Base-by-base conservation (phyloP, 495 filamentous ascomycete genomes). In the Hypomontagnella monticulosa region DNA sequence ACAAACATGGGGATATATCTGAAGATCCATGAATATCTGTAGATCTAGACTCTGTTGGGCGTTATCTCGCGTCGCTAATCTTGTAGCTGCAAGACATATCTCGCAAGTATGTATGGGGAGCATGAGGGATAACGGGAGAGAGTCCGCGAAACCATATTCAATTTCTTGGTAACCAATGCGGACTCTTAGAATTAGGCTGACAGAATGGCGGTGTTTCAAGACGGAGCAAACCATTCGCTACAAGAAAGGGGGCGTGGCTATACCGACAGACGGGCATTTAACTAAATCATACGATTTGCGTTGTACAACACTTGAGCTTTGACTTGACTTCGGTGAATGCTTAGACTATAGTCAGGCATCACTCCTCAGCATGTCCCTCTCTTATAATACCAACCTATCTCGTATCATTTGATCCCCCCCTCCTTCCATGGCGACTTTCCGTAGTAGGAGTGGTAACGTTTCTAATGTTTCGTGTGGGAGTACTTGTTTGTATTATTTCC, bases 311-410 rank as follows among this genome's bases (percentile, higher is more conserved):
- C 23, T 27, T 27, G 23, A 27, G 30, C 54, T 27, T 57, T 51
- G 42, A 55, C 49, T 30, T 43, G 3, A 30, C 59, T 60, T 65
- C 66, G 66, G 66, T 69, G 54, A 56, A 56, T 38, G 54, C 41
- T 63, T 32, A 56, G 44, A 58, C 42, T 33, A 9, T 42, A 11
- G 33, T 27, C 44, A 23, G 2, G 2, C 23, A 27, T n/a, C n/a
- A 27, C 23, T 27, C 23, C 3, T n/a, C n/a, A 6, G 6, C 6
- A 6, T 27, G 23, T 27, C 23, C 6, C 6, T 27, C 23, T 27
- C 23, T 27, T 27, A 27, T 6, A 27, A 3, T 27, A 6, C 23
- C 23, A 2, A 27, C 2, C 3, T 6, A 27, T 27, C 23, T 27
- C 23, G 23, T 27, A 27, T 27, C 23, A n/a, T n/a, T n/a, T n/a